A percentile compares a stretch with the other conserved stretches of the same genome.
Conservation (phyloP, 1,284 basidiomycete genomes). For the Cerioporus squamosus region DNA sequence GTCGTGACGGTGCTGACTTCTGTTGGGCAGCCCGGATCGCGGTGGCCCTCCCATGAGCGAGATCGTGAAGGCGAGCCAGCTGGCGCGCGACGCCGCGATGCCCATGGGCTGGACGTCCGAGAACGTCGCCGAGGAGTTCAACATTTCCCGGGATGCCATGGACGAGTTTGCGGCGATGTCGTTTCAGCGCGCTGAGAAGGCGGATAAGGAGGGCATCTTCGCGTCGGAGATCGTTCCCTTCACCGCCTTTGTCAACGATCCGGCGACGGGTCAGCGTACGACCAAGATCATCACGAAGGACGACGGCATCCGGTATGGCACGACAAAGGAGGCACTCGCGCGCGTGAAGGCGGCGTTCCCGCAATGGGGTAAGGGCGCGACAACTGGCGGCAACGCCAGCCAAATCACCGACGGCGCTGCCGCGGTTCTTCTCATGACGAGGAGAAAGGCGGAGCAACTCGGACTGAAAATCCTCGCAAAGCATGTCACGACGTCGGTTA, state of each 20-base stretch:
- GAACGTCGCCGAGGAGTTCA: conserved; percentile 80
- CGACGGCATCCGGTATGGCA: conserved; percentile 83
- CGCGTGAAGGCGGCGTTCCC: conserved; percentile 86
- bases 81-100: conserved; percentile 34
- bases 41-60: conserved; percentile 67
- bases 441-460: conserved; percentile 81
- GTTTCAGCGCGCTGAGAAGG: conserved; percentile 76
- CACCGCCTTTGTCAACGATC: conserved; percentile 62
- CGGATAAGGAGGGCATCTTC: conserved; percentile 73
- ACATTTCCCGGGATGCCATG: conserved; percentile 83
- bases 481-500: conserved; percentile 76
- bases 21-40: conserved; percentile 58
- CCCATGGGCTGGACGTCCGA: conserved; percentile 92
- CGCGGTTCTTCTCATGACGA: conserved; percentile 85
- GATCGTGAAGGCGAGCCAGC: conserved; percentile 34
- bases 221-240: conserved; percentile 83
- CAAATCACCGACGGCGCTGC: conserved; percentile 91
- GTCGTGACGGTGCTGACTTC: not conserved
- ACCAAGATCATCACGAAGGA: conserved; percentile 70
- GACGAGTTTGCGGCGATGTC: conserved; percentile 84
- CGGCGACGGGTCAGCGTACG: conserved; percentile 55
- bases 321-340: conserved; percentile 69
- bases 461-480: conserved; percentile 79
- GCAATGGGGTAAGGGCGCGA: conserved; percentile 80
- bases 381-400: conserved; percentile 90